Conservation (phyloP, 371 early-diverging fungal species). For the Mucor irregularis region DNA sequence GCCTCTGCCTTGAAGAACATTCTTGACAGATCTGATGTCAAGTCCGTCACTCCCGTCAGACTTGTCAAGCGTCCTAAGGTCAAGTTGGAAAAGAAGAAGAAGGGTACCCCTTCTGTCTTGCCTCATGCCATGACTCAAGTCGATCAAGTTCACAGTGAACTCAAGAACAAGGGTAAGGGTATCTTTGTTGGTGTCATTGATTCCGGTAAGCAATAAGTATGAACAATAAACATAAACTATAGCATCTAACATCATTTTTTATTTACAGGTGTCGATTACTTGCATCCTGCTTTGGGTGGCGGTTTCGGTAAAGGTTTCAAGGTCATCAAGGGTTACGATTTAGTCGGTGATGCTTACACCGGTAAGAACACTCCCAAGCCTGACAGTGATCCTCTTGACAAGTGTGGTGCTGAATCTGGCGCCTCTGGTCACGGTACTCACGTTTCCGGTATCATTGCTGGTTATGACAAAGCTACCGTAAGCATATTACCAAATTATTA, state of each 20-base stretch:
- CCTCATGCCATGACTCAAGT: conserved; percentile 49
- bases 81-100: not conserved
- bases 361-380: conserved; percentile 33
- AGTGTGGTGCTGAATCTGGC: conserved; percentile 38
- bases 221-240: too few species aligned
- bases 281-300: conserved; percentile 74
- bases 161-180: conserved; percentile 61
- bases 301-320: conserved; percentile 64
- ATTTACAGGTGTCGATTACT: conserved; percentile 57
- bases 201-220: conserved; percentile 56
- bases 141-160: conserved; percentile 39
- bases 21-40: conserved; percentile 24
- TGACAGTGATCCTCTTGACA: conserved; percentile 42
- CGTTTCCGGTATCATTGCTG: conserved; percentile 70
- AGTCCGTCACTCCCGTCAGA: conserved; percentile 31
- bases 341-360: conserved; percentile 56
- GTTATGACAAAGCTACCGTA: conserved; percentile 41
- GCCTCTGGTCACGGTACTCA: conserved; percentile 63
- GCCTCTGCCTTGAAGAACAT: conserved; percentile 20
- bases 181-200: conserved; percentile 75
- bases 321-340: conserved; percentile 61
- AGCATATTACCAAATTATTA: conserved; percentile 4
- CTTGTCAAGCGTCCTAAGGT: conserved; percentile 30
- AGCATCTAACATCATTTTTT: too few species aligned
- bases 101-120: conserved; percentile 14